Percentiles rank a stretch among this genome's conserved stretches.
phyloP scores from a whole-genome alignment of 352 stramenopile species.

The Bremia lactucae region DNA sequence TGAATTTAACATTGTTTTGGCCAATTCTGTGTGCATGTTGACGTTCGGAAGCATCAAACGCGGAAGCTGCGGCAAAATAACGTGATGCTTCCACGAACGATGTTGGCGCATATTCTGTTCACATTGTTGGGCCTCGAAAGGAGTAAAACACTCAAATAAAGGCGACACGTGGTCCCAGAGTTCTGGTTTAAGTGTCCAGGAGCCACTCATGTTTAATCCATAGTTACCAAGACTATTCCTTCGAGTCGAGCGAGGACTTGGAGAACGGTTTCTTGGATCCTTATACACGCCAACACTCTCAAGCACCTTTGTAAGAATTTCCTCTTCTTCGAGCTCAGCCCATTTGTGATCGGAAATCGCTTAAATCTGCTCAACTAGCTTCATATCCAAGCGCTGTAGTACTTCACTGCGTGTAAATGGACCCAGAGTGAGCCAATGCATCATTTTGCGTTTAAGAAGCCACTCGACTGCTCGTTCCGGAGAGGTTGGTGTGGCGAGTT shows the following conservation, averaged over 20 bases:
- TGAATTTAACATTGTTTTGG: slow-evolving; percentile 40
- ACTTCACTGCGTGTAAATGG: slow-evolving; percentile 63
- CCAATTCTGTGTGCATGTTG: slow-evolving; percentile 24
- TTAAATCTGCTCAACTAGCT: slow-evolving; percentile 69
- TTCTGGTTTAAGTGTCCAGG: slow-evolving; percentile 47
- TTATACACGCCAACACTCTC: slow-evolving; percentile 52
- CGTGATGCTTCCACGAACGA: slow-evolving; percentile 3
- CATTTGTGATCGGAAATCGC: slow-evolving; percentile 38
- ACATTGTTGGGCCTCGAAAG: slow-evolving; percentile 54
- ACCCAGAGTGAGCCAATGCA: slow-evolving; percentile 65
- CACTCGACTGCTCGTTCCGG: slow-evolving; percentile 22
- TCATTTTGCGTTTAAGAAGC: slow-evolving; percentile 59
- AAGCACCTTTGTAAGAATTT: slow-evolving; percentile 60
- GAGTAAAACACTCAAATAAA: slow-evolving; percentile 69
- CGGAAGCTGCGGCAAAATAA: slow-evolving; percentile 27
- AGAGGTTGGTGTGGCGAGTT: slow-evolving; percentile 24
- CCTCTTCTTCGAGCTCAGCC: slow-evolving; percentile 59
- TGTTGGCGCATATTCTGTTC: slow-evolving; percentile 64
- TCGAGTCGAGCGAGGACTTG: slow-evolving; percentile 12
- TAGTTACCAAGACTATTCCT: slow-evolving; percentile 28
- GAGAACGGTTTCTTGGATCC: slow-evolving; percentile 23
- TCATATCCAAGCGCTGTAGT: slow-evolving; percentile 49
- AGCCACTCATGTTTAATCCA: slow-evolving; percentile 61
- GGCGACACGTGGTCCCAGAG: slow-evolving; percentile 49
- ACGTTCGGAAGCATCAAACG: slow-evolving; percentile 10